A percentile compares a stretch with the other conserved stretches of the same genome.
These are phyloP conservation scores for Globisporangium iwayamae DNA, from an alignment of 352 stramenopile species.

Conservation along the genomic window DNA sequence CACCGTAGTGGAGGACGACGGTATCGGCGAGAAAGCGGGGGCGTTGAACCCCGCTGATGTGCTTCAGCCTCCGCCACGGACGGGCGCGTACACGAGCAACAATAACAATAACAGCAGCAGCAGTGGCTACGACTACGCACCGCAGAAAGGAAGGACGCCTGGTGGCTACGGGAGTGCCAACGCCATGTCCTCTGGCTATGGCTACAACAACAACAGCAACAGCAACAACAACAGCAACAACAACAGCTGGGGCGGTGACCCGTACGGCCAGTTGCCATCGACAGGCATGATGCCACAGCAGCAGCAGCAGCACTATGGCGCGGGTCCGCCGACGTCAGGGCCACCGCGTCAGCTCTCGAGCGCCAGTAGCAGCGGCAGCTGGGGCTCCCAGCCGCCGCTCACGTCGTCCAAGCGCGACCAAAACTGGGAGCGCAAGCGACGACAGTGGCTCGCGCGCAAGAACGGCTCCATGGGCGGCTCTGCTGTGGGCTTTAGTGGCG, in stretches of 20 bases:
- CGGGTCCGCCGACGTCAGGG: not conserved
- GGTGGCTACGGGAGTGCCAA: not conserved
- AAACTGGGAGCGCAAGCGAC: constrained; percentile 79
- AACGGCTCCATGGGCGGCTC: constrained; percentile 16
- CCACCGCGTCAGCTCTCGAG: constrained; percentile 8
- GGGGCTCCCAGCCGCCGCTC: constrained; percentile 51
- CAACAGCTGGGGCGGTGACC: constrained; percentile 11
- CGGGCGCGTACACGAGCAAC: constrained; percentile 3
- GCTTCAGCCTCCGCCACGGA: not conserved
- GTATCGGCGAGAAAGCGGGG: not conserved
- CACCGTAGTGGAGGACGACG: constrained; percentile 1
- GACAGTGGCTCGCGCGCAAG: constrained; percentile 63
- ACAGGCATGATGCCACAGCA: not conserved
- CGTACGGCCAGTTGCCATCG: constrained; percentile 12
- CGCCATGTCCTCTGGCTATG: not conserved
- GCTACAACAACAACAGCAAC: constrained; percentile 12
- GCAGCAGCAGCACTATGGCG: constrained; percentile 2
- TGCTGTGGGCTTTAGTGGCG: not conserved
- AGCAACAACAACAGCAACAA: constrained; percentile 19
- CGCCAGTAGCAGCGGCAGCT: constrained; percentile 10
- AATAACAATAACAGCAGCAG: constrained; percentile 3
- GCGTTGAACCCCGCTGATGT: not conserved
- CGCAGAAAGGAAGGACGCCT: not conserved
- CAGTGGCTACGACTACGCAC: constrained; percentile 9
- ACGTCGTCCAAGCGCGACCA: constrained; percentile 78